phyloP scores from a whole-genome alignment of 1,284 basidiomycete genomes.

The Phlebopus sp. region DNA sequence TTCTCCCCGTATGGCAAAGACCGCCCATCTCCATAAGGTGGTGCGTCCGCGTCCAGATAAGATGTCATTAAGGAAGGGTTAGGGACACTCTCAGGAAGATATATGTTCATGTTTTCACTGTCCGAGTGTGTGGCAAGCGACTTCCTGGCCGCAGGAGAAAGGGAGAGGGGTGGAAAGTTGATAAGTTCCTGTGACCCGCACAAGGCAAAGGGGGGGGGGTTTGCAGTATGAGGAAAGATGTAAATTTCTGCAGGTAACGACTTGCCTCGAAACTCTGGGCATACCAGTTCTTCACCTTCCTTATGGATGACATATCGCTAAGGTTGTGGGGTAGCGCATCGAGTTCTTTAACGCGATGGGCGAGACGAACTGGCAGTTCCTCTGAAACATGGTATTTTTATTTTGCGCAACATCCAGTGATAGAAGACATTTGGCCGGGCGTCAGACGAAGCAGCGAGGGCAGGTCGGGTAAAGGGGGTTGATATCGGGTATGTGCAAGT shows the following conservation, averaged over 20 bases:
- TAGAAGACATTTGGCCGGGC: no score
- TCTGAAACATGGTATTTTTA: constrained; percentile 58
- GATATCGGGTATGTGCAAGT: no score
- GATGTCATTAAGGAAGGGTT: constrained; percentile 54
- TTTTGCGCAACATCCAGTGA: no score
- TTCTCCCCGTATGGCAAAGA: constrained; percentile 6
- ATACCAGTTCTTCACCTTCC: constrained; percentile 98
- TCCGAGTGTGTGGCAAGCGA: constrained; percentile 57
- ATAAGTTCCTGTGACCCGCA: constrained; percentile 71
- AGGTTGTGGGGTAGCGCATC: constrained; percentile 93
- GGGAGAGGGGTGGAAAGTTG: constrained; percentile 72
- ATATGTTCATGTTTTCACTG: constrained; percentile 18
- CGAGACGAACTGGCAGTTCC: constrained; percentile 91
- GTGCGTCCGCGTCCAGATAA: constrained; percentile 24
- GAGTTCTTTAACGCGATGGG: constrained; percentile 95
- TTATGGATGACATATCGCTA: constrained; percentile 89
- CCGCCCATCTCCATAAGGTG: constrained; percentile 8
- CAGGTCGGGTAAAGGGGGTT: no score
- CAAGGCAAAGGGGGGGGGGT: neutral
- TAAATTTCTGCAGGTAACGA: no score
- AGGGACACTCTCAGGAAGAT: constrained; percentile 64
- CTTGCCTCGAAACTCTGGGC: constrained; percentile 94
- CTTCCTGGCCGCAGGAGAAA: constrained; percentile 67
- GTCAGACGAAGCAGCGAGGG: no score
- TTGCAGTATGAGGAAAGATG: no score